Evolutionary conservation across 2,329 filamentous ascomycete species (phyloP).

Genomic region (Anisogramma anomala): DNA sequence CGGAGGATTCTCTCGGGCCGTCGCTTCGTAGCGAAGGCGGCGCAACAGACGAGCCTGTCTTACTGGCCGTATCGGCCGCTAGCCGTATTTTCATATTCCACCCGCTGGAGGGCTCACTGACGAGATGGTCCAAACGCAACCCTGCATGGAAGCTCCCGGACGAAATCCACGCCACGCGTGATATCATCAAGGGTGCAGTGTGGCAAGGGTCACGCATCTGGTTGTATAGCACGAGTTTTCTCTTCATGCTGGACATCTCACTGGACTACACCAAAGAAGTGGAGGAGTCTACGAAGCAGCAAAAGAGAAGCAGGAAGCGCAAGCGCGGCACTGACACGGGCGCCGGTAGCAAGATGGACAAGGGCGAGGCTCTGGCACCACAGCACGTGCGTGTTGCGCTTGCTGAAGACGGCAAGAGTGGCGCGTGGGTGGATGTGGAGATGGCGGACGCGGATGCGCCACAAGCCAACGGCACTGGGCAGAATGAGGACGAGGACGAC

Average conservation of each 20-base stretch:
- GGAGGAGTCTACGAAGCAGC: conserved; percentile 20
- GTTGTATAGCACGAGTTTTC: conserved; percentile 75
- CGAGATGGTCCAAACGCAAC: conserved; percentile 78
- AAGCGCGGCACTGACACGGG: conserved; percentile 41
- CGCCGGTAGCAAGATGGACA: conserved; percentile 41
- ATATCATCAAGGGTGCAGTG: conserved; percentile 70
- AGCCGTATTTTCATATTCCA: conserved; percentile 68
- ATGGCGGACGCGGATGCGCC: conserved; percentile 21
- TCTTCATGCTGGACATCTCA: conserved; percentile 84
- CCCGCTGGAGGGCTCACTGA: conserved; percentile 62
- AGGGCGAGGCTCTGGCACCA: conserved; percentile 30
- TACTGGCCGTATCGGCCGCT: conserved; percentile 40
- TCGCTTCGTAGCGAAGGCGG: conserved; percentile 16
- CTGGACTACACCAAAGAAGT: conserved; percentile 47
- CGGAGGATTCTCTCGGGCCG: conserved; percentile 32
- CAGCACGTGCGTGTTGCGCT: conserved; percentile 29
- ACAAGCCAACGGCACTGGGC: conserved; percentile 21
- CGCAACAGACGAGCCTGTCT: conserved; percentile 8
- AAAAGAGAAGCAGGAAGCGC: conserved; percentile 36
- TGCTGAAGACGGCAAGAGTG: conserved; percentile 27
- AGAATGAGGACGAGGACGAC: conserved; percentile 31
- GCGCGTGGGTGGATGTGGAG: conserved; percentile 25
- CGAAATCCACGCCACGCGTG: conserved; percentile 62
- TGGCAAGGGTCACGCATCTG: conserved; percentile 75
- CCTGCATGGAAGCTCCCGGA: conserved; percentile 61